These are phyloP conservation scores for Rhizopus microsporus DNA, from an alignment of 371 early-diverging fungal species.

Conservation along the genomic window DNA sequence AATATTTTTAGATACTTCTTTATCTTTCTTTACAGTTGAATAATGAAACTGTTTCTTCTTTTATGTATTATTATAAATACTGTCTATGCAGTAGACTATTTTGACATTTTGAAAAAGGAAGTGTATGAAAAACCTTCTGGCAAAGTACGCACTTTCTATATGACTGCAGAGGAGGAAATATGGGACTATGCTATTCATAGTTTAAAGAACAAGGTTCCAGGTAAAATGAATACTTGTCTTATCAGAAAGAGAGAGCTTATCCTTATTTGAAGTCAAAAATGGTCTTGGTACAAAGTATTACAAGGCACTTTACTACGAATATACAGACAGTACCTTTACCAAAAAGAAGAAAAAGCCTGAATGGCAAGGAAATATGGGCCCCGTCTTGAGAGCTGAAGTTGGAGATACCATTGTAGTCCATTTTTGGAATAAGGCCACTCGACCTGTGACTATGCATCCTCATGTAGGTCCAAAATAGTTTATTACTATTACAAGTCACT, in stretches of 20 bases:
- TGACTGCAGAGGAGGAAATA: slow-evolving; percentile 48
- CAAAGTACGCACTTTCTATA: slow-evolving; percentile 32
- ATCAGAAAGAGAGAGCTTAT: slow-evolving; percentile 13
- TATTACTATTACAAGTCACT: not conserved
- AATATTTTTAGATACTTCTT: too few relatives aligned
- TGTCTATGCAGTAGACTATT: slow-evolving; percentile 18
- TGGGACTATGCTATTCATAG: slow-evolving; percentile 49
- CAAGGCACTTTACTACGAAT: slow-evolving; percentile 53
- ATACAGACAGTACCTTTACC: slow-evolving; percentile 41
- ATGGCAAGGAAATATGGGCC: slow-evolving; percentile 56
- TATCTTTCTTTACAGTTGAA: too few relatives aligned
- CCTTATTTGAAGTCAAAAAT: slow-evolving; percentile 2
- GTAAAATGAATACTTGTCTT: slow-evolving; percentile 16
- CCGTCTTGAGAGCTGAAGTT: slow-evolving; percentile 52
- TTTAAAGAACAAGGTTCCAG: slow-evolving; percentile 8
- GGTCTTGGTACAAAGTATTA: slow-evolving; percentile 43
- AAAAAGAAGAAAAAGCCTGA: slow-evolving; percentile 18
- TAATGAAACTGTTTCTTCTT: not conserved
- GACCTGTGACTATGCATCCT: slow-evolving; percentile 51
- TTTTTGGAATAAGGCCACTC: slow-evolving; percentile 45
- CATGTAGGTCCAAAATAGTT: slow-evolving; percentile 32
- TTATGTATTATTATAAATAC: not conserved
- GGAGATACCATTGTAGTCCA: slow-evolving; percentile 47
- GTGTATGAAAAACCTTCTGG: slow-evolving; percentile 29
- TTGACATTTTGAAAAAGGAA: slow-evolving; percentile 37